A percentile compares a stretch with the other conserved stretches of the same genome.
phyloP scores from a whole-genome alignment of 2,329 filamentous ascomycete genomes.

The Aspergillus sp. region DNA sequence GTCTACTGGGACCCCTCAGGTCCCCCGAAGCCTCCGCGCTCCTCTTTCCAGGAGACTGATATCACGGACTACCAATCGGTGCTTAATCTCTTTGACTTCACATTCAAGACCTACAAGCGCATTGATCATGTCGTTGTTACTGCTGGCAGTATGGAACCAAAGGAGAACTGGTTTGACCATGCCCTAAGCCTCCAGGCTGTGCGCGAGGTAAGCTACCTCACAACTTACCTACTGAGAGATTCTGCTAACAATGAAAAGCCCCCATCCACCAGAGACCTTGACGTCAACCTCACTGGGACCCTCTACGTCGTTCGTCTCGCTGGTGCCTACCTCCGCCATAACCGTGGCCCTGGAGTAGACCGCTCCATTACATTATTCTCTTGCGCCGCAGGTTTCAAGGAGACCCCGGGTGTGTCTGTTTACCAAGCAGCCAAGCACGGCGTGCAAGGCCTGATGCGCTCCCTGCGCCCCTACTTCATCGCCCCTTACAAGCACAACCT shows the following conservation, averaged over 20 bases:
- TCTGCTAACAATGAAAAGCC: constrained; percentile 19
- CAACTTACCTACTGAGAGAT: not conserved
- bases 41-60: constrained; percentile 48
- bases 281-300: constrained; percentile 53
- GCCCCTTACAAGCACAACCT: constrained; percentile 41
- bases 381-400: constrained; percentile 53
- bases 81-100: constrained; percentile 50
- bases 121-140: constrained; percentile 54
- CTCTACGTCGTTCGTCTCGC: constrained; percentile 54
- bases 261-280: constrained; percentile 42
- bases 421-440: constrained; percentile 55
- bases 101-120: constrained; percentile 47
- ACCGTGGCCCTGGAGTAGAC: constrained; percentile 34
- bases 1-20: constrained; percentile 18
- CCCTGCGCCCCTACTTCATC: constrained; percentile 41
- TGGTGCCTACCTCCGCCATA: constrained; percentile 52
- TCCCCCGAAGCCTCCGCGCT: constrained; percentile 24
- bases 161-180: constrained; percentile 49
- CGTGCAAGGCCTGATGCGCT: constrained; percentile 53
- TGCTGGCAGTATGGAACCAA: constrained; percentile 50
- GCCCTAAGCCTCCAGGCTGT: constrained; percentile 48
- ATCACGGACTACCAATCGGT: constrained; percentile 51
- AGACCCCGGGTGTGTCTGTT: constrained; percentile 50
- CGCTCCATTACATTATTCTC: constrained; percentile 49
- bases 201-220: constrained; percentile 34